These are phyloP conservation scores for Coemansia reversa DNA, from an alignment of 192 early-diverging fungal genomes.

Conservation along the genomic window DNA sequence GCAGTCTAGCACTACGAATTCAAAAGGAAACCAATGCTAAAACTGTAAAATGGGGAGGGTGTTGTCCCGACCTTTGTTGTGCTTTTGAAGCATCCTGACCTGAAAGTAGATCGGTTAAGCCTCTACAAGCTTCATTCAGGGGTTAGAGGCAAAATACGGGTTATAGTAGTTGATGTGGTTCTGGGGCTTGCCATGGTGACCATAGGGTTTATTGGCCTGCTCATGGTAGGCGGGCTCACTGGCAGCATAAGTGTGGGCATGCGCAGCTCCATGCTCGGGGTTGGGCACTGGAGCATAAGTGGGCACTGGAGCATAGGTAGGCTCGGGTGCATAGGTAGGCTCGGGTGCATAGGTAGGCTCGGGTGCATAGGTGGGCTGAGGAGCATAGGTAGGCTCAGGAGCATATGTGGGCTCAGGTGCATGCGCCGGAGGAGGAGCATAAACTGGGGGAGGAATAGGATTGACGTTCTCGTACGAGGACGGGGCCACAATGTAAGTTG, in stretches of 20 bases:
- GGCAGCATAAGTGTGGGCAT: no score
- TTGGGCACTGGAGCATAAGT: background rate
- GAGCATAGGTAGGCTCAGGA: background rate
- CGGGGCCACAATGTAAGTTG: constrained; percentile 3
- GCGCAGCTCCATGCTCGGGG: no score
- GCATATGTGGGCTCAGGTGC: background rate
- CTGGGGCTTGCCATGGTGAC: constrained; percentile 3
- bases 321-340: constrained; percentile 1
- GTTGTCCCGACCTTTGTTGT: background rate
- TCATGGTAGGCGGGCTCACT: constrained; percentile 8
- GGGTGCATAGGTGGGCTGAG: background rate
- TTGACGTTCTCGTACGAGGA: constrained; percentile 7
- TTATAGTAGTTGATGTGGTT: constrained; percentile 7
- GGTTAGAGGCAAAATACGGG: background rate
- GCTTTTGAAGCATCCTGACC: no score
- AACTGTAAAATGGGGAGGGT: background rate
- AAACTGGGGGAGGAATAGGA: constrained; percentile 8
- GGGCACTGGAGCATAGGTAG: background rate
- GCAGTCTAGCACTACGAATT: background rate
- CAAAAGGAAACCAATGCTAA: background rate
- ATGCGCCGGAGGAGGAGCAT: constrained; percentile 4
- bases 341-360: constrained; percentile 2
- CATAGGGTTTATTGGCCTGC: constrained; percentile 1
- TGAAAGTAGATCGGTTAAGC: background rate
- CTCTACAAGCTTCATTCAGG: constrained; percentile 1